Evolutionary conservation across 2,329 filamentous ascomycete genomes (phyloP).

Genomic region (Colletotrichum sp.): DNA sequence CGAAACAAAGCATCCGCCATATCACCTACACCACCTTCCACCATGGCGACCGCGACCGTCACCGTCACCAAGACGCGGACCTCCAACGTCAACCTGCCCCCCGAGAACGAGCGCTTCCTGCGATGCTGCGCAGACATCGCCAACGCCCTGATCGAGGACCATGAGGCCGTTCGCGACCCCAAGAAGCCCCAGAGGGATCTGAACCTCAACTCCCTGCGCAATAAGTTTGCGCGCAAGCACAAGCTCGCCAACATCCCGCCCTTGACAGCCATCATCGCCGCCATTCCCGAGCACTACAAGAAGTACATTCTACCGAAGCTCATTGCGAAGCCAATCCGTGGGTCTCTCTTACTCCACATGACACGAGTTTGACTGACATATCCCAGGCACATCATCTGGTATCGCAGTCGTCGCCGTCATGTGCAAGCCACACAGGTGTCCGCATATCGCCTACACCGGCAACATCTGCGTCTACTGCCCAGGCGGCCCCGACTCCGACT

Average conservation of each 20-base stretch:
- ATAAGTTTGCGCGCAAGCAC: constrained; percentile 92
- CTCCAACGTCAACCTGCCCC: constrained; percentile 78
- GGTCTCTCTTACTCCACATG: constrained; percentile 28
- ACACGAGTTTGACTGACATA: not conserved
- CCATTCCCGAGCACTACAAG: constrained; percentile 99
- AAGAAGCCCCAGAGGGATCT: constrained; percentile 80
- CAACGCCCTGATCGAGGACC: constrained; percentile 91
- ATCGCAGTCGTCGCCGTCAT: constrained; percentile 99
- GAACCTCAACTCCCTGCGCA: constrained; percentile 88
- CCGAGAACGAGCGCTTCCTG: constrained; percentile 94
- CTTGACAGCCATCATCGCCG: constrained; percentile 94
- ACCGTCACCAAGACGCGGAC: constrained; percentile 60
- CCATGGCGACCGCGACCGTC: constrained; percentile 63
- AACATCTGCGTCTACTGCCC: constrained; percentile 99
- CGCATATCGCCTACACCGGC: constrained; percentile 96
- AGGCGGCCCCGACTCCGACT: constrained; percentile 96
- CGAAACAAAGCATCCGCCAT: too few relatives aligned
- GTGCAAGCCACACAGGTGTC: constrained; percentile 98
- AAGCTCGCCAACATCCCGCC: constrained; percentile 86
- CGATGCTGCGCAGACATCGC: constrained; percentile 96
- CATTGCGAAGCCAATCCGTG: constrained; percentile 94
- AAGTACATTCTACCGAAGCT: constrained; percentile 97
- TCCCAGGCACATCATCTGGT: constrained; percentile 83
- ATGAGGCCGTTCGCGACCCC: constrained; percentile 79
- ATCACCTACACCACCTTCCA: not conserved